Percentiles rank a stretch among this genome's conserved stretches.
These are phyloP conservation scores for Scheffersomyces stipitis DNA, from an alignment of 805 yeast species.

Conservation along the genomic window DNA sequence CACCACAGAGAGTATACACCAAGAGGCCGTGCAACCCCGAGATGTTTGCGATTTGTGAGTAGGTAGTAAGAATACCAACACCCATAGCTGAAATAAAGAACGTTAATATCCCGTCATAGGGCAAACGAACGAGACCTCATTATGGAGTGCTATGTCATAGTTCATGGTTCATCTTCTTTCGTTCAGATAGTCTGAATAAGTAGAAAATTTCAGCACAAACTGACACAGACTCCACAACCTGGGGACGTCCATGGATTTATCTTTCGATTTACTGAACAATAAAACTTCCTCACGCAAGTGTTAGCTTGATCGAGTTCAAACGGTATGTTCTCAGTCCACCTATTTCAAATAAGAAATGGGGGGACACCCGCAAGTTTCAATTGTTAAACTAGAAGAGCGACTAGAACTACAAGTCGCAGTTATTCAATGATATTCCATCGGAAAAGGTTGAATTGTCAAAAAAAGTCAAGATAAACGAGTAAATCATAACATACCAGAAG, in stretches of 20 bases:
- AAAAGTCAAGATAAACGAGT: too few relatives aligned
- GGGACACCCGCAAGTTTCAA: slow-evolving; percentile 48
- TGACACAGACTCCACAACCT: slow-evolving; percentile 1
- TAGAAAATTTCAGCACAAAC: background rate
- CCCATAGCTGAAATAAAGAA: slow-evolving; percentile 61
- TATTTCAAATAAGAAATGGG: slow-evolving; percentile 20
- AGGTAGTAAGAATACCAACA: slow-evolving; percentile 82
- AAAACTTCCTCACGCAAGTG: slow-evolving; percentile 75
- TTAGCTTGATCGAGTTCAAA: slow-evolving; percentile 77
- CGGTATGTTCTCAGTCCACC: slow-evolving; percentile 71
- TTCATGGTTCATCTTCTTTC: too few relatives aligned
- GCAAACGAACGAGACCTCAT: too few relatives aligned
- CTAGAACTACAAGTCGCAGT: too few relatives aligned
- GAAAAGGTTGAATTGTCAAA: too few relatives aligned
- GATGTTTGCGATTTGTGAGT: slow-evolving; percentile 80
- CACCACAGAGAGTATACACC: slow-evolving; percentile 76
- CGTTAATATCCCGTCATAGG: background rate
- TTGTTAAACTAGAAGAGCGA: background rate
- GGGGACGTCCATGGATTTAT: too few relatives aligned
- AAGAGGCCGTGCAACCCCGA: slow-evolving; percentile 86
- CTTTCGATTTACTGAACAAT: slow-evolving; percentile 8
- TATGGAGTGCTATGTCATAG: too few relatives aligned
- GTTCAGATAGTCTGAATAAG: slow-evolving; percentile 2
- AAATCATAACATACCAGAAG: slow-evolving; percentile 81
- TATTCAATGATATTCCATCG: too few relatives aligned